Evolutionary conservation across 2,329 filamentous ascomycete genomes (phyloP), one percentile per base, ranked within the genome.

Genomic region (Byssochlamys sp.): DNA sequence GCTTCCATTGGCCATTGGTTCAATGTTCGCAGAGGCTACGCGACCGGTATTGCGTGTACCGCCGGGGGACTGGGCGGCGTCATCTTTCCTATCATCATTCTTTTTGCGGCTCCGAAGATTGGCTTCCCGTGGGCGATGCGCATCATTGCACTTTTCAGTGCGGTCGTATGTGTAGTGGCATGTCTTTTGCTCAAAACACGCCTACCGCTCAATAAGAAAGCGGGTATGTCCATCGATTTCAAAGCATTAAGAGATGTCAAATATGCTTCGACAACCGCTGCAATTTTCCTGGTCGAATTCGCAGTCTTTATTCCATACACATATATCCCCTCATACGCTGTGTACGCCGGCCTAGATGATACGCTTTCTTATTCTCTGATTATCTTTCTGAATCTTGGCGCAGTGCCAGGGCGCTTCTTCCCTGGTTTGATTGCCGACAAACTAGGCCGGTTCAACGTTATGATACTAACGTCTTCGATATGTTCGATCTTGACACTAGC

Each of bases 1-100:
- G 60, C 69, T 6, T 61, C 60, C 6, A 64, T 73, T 19, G 67
- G 66, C 4, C 72, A 74, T 54, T 73, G 70, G 69, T 73, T 73
- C 53, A 61, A 67, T 19, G 28, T 59, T 5, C 65, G 66, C 12
- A 66, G 70, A 2, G 71, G 64, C 9, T 60, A 61, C 5, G 71
- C 71, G 25, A 74, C 69, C 0, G 71, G 71, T 3, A 60, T 74
- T 6, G 71, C 71, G 14, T 68, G 66, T 29, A 71, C 70, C 1
- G 71, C 66, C 1, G 70, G 71, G 5, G 69, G 69, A 0, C 53
- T 73, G 0, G 72, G 71, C 4, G 72, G 72, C 0, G 66, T 71
- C 0, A 56, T 72, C 5, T 74, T 74, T 57, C 69, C 72, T 3
- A 25, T 73, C 9, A 68, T 71, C 14, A 62, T 74, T 12, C 63